Evolutionary conservation across 345 rosid species (phyloP).

Genomic region (Eucalyptus camaldulensis): DNA sequence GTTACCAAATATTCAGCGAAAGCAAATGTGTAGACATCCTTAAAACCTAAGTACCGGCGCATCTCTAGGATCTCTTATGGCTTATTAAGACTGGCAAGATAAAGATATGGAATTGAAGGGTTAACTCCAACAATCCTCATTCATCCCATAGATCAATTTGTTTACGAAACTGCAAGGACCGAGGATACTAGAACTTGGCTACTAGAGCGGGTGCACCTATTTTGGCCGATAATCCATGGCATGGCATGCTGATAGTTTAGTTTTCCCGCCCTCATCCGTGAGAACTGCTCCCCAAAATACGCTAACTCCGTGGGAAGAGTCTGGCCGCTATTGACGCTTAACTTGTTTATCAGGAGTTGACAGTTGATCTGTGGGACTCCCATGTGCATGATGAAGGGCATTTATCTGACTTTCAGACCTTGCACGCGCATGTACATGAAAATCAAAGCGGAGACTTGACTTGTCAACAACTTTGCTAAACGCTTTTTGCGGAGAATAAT

Average conservation of each 20-base stretch:
- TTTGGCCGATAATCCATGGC: neutral
- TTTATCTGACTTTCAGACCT: neutral
- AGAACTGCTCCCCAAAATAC: neutral
- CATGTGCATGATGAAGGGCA: neutral
- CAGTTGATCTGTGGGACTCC: neutral
- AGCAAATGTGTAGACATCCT: neutral
- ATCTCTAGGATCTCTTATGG: neutral
- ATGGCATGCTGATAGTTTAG: neutral
- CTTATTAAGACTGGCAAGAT: neutral
- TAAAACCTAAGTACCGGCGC: neutral
- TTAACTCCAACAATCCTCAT: neutral
- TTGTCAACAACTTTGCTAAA: neutral
- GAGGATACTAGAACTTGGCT: neutral
- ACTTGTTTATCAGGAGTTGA: neutral
- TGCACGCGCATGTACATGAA: neutral
- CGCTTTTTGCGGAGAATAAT: neutral
- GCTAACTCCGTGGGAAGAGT: neutral
- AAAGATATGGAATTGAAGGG: neutral
- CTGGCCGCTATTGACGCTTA: neutral
- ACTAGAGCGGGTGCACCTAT: neutral
- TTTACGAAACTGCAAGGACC: neutral
- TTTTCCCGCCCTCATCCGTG: neutral
- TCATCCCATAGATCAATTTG: neutral
- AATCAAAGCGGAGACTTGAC: neutral
- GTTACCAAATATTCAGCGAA: neutral